Percentiles rank a stretch among this genome's conserved stretches.
Conservation (phyloP, 2,329 filamentous ascomycete species). For the Sporothrix brasiliensis region DNA sequence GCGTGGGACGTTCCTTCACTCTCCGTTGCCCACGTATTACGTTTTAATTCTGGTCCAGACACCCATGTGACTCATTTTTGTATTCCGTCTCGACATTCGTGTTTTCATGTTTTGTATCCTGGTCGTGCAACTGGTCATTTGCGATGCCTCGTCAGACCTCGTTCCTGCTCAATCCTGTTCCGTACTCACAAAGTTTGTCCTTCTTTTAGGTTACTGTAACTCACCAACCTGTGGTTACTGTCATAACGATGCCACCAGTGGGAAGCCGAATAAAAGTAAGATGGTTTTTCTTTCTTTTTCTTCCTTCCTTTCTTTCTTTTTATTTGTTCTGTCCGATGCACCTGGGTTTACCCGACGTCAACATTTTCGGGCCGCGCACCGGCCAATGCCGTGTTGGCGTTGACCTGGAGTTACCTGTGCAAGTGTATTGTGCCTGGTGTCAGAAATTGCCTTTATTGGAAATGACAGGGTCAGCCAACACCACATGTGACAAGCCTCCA, state of each 20-base stretch:
- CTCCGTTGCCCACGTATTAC: constrained; percentile 17
- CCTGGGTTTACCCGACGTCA: background rate
- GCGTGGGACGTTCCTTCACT: background rate
- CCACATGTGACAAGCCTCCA: background rate
- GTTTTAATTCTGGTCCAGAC: background rate
- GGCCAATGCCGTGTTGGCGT: constrained; percentile 3
- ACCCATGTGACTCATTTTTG: constrained; percentile 26
- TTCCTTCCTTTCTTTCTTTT: background rate
- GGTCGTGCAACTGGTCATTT: background rate
- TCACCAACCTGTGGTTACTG: constrained; percentile 34
- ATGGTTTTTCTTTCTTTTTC: background rate
- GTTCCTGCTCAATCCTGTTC: background rate
- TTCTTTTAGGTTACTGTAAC: constrained; percentile 32
- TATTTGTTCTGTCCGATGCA: background rate
- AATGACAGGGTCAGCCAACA: background rate
- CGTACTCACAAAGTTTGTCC: background rate
- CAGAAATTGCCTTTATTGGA: background rate
- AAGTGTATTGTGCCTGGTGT: background rate
- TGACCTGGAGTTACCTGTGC: background rate
- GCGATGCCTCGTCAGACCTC: background rate
- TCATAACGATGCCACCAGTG: constrained; percentile 24
- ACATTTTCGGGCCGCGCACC: background rate
- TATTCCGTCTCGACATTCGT: background rate
- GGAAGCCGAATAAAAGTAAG: constrained; percentile 32
- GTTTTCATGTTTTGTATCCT: background rate